Evolutionary conservation across 2,329 filamentous ascomycete genomes (phyloP).

Genomic region (Cadophora gregata): DNA sequence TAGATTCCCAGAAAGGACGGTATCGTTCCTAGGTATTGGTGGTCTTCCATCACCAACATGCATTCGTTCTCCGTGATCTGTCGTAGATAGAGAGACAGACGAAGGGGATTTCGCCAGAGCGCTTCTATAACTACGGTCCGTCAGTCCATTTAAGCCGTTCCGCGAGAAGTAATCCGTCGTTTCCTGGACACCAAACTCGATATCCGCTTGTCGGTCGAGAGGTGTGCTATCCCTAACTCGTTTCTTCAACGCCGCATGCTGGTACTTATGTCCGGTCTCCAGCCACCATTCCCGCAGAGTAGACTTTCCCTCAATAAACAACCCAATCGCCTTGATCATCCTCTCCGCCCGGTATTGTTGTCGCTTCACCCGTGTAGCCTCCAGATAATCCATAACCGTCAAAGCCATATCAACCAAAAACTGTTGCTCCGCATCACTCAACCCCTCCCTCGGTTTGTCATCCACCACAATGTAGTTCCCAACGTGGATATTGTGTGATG

Average conservation of each 20-base stretch:
- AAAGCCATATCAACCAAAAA: slow-evolving; percentile 62
- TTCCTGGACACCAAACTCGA: slow-evolving; percentile 43
- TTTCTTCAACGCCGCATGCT: slow-evolving; percentile 30
- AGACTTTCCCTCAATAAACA: slow-evolving; percentile 59
- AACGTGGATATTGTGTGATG: slow-evolving; percentile 59
- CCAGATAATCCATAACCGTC: slow-evolving; percentile 66
- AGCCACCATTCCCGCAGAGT: slow-evolving; percentile 44
- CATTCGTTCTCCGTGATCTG: slow-evolving; percentile 17
- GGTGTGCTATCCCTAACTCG: slow-evolving; percentile 20
- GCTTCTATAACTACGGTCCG: slow-evolving; percentile 35
- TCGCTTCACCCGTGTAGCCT: slow-evolving; percentile 58
- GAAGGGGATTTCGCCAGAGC: slow-evolving; percentile 30
- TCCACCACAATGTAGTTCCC: slow-evolving; percentile 67
- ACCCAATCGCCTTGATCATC: slow-evolving; percentile 59
- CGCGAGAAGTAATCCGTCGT: slow-evolving; percentile 34
- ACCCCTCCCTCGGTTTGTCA: slow-evolving; percentile 56
- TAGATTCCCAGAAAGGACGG: slow-evolving; percentile 19
- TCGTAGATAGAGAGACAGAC: slow-evolving; percentile 22
- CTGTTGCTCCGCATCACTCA: slow-evolving; percentile 54
- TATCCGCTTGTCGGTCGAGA: slow-evolving; percentile 37
- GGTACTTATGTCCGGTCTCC: slow-evolving; percentile 35
- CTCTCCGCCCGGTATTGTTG: slow-evolving; percentile 59
- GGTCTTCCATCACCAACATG: slow-evolving; percentile 31
- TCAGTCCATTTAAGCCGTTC: slow-evolving; percentile 34
- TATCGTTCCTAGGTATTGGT: slow-evolving; percentile 29